Conservation (phyloP, 2,329 filamentous ascomycete genomes). For the Beauveria caledonica region DNA sequence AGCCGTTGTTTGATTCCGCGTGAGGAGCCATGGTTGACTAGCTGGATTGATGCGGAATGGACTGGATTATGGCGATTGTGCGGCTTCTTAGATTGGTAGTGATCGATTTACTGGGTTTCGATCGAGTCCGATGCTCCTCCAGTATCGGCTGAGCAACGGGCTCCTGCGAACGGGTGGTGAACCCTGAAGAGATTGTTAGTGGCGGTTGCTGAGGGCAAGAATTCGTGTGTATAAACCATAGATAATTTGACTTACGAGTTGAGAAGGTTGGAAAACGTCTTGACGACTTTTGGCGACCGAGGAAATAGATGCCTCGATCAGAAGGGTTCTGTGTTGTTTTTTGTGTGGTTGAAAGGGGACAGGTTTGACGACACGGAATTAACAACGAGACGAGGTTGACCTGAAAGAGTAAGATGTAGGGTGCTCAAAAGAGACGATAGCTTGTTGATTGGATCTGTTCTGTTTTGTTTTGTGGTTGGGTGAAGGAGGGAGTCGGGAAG, state of each 20-base stretch:
- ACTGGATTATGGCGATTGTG: slow-evolving; percentile 16
- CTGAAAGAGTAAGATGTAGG: background rate
- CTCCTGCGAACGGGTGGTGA: slow-evolving; percentile 94
- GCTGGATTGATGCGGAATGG: slow-evolving; percentile 16
- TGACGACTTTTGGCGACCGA: slow-evolving; percentile 62
- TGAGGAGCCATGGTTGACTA: slow-evolving; percentile 78
- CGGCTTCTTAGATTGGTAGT: slow-evolving; percentile 15
- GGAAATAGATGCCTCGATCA: slow-evolving; percentile 41
- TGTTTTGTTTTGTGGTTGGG: slow-evolving; percentile 9
- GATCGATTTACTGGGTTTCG: slow-evolving; percentile 46
- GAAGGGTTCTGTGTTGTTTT: slow-evolving; percentile 14
- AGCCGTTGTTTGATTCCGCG: slow-evolving; percentile 54
- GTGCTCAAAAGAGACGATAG: background rate
- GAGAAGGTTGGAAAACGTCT: slow-evolving; percentile 97
- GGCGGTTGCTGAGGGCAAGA: background rate
- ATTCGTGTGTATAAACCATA: too few species aligned
- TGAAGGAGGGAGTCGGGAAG: slow-evolving; percentile 12
- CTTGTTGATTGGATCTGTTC: slow-evolving; percentile 2
- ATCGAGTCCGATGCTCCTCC: slow-evolving; percentile 70
- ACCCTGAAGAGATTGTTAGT: slow-evolving; percentile 43
- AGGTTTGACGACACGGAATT: background rate
- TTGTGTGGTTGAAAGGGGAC: background rate
- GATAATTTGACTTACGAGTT: slow-evolving; percentile 66
- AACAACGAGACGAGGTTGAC: background rate
- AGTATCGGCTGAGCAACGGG: slow-evolving; percentile 83